Evolutionary conservation across 768 basidiomycete species (phyloP).

Genomic region (Amanita subjunquillea): DNA sequence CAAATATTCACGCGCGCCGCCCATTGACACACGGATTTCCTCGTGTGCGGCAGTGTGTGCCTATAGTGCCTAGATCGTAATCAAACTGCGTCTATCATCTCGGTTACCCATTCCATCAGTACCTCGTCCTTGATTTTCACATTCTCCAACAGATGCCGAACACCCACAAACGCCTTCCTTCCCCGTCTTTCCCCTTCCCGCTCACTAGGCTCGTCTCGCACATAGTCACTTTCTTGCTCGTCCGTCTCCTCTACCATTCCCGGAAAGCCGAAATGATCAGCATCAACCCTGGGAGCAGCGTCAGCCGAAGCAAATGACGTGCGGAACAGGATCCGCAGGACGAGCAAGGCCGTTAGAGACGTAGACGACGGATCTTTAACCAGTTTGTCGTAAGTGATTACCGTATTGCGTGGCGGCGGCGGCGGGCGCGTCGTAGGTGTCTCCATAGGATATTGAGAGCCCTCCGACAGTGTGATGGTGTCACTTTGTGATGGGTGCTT

Average conservation of each 20-base stretch:
- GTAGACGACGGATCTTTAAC: slow-evolving; percentile 56
- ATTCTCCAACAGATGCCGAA: slow-evolving; percentile 48
- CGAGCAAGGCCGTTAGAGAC: slow-evolving; percentile 72
- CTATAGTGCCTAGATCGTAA: background rate
- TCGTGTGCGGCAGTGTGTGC: background rate
- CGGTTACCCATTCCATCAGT: slow-evolving; percentile 28
- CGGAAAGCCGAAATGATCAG: slow-evolving; percentile 87
- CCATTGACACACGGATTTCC: no score
- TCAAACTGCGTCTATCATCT: slow-evolving; percentile 26
- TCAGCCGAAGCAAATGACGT: slow-evolving; percentile 68
- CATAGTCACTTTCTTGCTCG: slow-evolving; percentile 41
- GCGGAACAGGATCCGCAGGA: slow-evolving; percentile 77
- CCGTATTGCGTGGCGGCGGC: slow-evolving; percentile 61
- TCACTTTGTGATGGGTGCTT: slow-evolving; percentile 67
- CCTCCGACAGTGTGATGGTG: slow-evolving; percentile 54
- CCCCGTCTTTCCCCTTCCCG: slow-evolving; percentile 65
- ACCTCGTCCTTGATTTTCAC: slow-evolving; percentile 58
- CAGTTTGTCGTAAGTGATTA: slow-evolving; percentile 49
- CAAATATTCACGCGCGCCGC: no score
- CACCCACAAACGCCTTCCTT: slow-evolving; percentile 56
- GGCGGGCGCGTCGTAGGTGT: slow-evolving; percentile 58
- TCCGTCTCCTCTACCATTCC: slow-evolving; percentile 71
- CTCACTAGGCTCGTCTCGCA: slow-evolving; percentile 41
- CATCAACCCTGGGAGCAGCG: slow-evolving; percentile 58
- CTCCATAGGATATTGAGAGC: slow-evolving; percentile 43